Evolutionary conservation across 495 filamentous ascomycete species (phyloP).

Genomic region (Pseudevernia furfuracea): DNA sequence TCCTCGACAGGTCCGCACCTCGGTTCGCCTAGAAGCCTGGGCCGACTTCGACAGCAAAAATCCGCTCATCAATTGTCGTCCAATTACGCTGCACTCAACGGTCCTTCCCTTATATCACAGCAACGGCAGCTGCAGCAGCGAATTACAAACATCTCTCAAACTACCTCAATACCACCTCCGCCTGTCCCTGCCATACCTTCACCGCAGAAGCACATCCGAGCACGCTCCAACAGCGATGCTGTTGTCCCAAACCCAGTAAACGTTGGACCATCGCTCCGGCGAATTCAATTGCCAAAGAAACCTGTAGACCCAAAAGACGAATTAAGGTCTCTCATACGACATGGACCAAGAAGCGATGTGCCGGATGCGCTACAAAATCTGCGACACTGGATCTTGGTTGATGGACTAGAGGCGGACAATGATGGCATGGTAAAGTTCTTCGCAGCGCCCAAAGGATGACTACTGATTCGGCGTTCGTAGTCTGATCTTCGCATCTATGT

Average conservation of each 20-base stretch:
- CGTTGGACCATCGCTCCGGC: constrained; percentile 32
- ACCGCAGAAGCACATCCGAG: constrained; percentile 46
- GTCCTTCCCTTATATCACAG: constrained; percentile 45
- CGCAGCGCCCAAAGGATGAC: not conserved
- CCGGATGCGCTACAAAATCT: constrained; percentile 61
- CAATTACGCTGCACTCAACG: constrained; percentile 27
- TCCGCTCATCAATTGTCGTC: constrained; percentile 45
- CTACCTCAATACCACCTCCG: constrained; percentile 11
- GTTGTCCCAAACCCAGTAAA: constrained; percentile 35
- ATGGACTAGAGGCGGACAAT: constrained; percentile 69
- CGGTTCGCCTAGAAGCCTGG: constrained; percentile 41
- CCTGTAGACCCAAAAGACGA: constrained; percentile 52
- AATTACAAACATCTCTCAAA: constrained; percentile 24
- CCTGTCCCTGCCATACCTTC: constrained; percentile 28
- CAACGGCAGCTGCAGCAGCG: constrained; percentile 38
- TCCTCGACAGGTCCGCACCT: constrained; percentile 15
- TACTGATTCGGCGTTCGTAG: constrained; percentile 38
- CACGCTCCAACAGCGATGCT: constrained; percentile 69
- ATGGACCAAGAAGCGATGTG: constrained; percentile 63
- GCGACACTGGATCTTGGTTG: constrained; percentile 67
- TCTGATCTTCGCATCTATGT: constrained; percentile 91
- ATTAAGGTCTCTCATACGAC: constrained; percentile 57
- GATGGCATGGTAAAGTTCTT: constrained; percentile 77
- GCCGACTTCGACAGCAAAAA: constrained; percentile 46
- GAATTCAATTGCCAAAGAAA: constrained; percentile 47